Evolutionary conservation across 495 filamentous ascomycete genomes (phyloP).

Genomic region (Penicillium paradoxum): DNA sequence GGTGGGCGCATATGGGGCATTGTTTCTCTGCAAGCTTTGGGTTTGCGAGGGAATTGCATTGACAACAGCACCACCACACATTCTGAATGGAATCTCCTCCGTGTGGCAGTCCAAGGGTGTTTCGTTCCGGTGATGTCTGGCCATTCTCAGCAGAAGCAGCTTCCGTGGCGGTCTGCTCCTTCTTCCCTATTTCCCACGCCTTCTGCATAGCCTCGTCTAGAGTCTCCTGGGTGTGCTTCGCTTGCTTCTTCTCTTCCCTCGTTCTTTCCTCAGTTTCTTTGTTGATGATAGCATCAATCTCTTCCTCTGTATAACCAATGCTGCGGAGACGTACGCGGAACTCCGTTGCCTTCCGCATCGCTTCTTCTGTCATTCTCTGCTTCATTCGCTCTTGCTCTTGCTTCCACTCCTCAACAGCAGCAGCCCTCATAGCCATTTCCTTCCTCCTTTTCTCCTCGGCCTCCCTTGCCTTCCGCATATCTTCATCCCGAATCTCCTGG

Average conservation of each 20-base stretch:
- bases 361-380: constrained; percentile 26
- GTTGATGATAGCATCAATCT: constrained; percentile 53
- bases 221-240: no score
- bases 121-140: no score
- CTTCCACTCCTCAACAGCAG: constrained; percentile 35
- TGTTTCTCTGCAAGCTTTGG: no score
- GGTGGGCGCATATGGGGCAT: no score
- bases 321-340: constrained; percentile 37
- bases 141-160: no score
- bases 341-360: constrained; percentile 43
- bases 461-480: constrained; percentile 26
- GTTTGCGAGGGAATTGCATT: no score
- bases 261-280: constrained; percentile 44
- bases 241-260: constrained; percentile 45
- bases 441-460: constrained; percentile 22
- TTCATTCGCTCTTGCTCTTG: constrained; percentile 45
- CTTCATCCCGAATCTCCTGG: constrained; percentile 22
- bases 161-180: no score
- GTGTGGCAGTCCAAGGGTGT: no score
- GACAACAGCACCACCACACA: no score
- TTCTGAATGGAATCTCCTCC: no score
- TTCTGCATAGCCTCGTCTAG: no score
- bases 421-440: constrained; percentile 30
- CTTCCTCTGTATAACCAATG: constrained; percentile 40
- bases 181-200: no score